Conservation (phyloP, 352 stramenopile species). For the Aphanomyces stellatus region DNA sequence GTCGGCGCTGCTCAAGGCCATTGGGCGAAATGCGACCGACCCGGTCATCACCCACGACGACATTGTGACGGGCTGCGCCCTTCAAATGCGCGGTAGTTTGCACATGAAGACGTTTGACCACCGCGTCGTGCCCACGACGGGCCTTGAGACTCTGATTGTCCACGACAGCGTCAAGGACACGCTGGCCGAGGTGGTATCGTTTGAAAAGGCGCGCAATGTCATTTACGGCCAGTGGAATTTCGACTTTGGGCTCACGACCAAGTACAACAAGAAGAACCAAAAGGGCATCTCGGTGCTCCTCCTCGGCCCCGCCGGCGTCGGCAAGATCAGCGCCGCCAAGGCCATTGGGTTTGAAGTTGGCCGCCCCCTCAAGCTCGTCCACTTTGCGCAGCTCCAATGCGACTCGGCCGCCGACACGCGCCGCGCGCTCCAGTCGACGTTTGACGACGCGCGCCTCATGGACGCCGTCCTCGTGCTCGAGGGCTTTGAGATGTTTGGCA, state of each 20-base stretch:
- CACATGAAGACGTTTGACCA: slow-evolving; percentile 88
- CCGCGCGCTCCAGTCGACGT: slow-evolving; percentile 65
- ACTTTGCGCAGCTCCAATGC: slow-evolving; percentile 62
- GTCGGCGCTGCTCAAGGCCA: slow-evolving; percentile 69
- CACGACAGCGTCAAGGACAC: slow-evolving; percentile 54
- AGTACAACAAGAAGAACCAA: slow-evolving; percentile 67
- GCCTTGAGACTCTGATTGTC: slow-evolving; percentile 64
- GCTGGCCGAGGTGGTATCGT: slow-evolving; percentile 60
- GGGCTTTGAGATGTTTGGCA: slow-evolving; percentile 79
- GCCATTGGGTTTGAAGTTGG: slow-evolving; percentile 79
- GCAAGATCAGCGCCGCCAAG: slow-evolving; percentile 69
- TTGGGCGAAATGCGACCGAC: slow-evolving; percentile 40
- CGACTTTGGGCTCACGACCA: slow-evolving; percentile 39
- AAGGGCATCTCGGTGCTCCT: slow-evolving; percentile 74
- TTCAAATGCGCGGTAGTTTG: slow-evolving; percentile 82
- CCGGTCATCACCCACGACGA: slow-evolving; percentile 70
- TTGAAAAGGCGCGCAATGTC: slow-evolving; percentile 77
- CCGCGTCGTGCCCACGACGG: slow-evolving; percentile 65
- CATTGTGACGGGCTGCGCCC: slow-evolving; percentile 63
- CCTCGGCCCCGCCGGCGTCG: slow-evolving; percentile 56
- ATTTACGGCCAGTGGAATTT: slow-evolving; percentile 84
- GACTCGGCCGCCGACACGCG: slow-evolving; percentile 69
- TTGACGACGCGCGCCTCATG: slow-evolving; percentile 80
- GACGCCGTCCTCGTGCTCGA: slow-evolving; percentile 79
- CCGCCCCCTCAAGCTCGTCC: slow-evolving; percentile 70